Evolutionary conservation across 805 yeast species (phyloP), one percentile per base, ranked within the genome.

Genomic region (Candida yuanshanica): DNA sequence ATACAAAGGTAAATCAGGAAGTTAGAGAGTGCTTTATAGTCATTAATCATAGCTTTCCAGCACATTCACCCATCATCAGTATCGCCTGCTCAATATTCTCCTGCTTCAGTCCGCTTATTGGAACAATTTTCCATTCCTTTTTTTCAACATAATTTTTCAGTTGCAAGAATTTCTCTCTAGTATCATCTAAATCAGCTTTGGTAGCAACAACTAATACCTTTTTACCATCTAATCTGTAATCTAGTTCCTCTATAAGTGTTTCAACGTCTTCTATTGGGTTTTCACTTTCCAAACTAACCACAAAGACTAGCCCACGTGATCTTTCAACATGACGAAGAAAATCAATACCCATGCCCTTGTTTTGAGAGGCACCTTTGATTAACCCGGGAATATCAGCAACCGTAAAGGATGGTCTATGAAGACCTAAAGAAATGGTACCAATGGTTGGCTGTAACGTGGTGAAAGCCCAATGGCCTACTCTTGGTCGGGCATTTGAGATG

Each of bases 381-480:
- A 93, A 83, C 7, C 99, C 99, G 0, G 99, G 99, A 43, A 93
- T 93, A 65, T 93, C 99, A 2, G 98, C 98, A 2, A 93, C 97
- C 0, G 96, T 86, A 59, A 91, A 90, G 4, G 68, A 62, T 4
- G 75, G 77, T 44, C 72, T 71, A 49, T 80, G 85, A 2, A 82
- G 73, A 2, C 82, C 75, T 17, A 79, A 60, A 35, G 72, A 70
- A 12, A 93, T 84, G 0, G 97, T 91, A 4, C 99, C 99, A 37
- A 93, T 77, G 0, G 88, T 82, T 1, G 99, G 99, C 46, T 81
- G 87, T 39, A 93, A 65, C 0, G 99, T 93, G 0, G 99, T 93
- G 58, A 93, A 93, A 55, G 84, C 95, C 96, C 97, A 93, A 61
- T 89, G 95, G 0, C 98, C 99, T 12, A 93, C 85, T 42, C 86